Percentiles rank a stretch among this genome's conserved stretches.
These are phyloP conservation scores for Nidula microcarpa DNA, from an alignment of 768 basidiomycete genomes.

Conservation along the genomic window DNA sequence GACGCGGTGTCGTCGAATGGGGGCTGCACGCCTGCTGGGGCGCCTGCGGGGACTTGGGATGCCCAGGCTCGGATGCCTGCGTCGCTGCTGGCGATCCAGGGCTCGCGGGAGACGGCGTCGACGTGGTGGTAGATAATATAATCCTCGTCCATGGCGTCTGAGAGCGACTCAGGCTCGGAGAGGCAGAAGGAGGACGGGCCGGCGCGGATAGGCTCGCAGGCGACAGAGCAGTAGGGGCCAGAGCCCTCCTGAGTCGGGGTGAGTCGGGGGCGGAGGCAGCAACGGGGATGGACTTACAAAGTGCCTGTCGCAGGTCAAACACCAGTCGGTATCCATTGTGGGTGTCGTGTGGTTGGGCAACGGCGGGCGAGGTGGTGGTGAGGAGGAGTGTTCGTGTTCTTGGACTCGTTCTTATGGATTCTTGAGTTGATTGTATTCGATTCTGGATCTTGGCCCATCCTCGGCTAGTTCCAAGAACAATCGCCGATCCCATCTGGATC, in stretches of 20 bases:
- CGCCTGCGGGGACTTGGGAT: slow-evolving; percentile 31
- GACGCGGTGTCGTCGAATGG: slow-evolving; percentile 10
- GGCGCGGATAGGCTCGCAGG: slow-evolving; percentile 29
- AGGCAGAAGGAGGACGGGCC: slow-evolving; percentile 15
- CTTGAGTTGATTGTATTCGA: too few relatives aligned
- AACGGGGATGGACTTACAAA: slow-evolving; percentile 37
- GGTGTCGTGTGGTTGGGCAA: slow-evolving; percentile 11
- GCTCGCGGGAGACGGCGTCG: slow-evolving; percentile 4
- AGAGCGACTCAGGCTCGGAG: slow-evolving; percentile 4
- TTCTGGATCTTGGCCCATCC: background rate
- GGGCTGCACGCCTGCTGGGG: slow-evolving; percentile 13
- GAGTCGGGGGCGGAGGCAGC: slow-evolving; percentile 13
- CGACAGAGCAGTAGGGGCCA: slow-evolving; percentile 50
- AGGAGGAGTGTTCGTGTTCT: slow-evolving; percentile 4
- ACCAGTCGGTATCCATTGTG: slow-evolving; percentile 69
- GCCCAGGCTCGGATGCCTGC: slow-evolving; percentile 48
- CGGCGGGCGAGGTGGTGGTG: slow-evolving; percentile 11
- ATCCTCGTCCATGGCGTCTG: slow-evolving; percentile 18
- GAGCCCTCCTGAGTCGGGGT: slow-evolving; percentile 22
- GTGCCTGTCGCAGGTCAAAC: slow-evolving; percentile 59
- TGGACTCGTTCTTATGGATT: background rate
- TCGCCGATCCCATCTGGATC: too few relatives aligned
- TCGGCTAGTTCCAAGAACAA: background rate
- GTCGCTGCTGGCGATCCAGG: slow-evolving; percentile 35
- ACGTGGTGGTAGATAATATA: slow-evolving; percentile 17